Conservation (phyloP, 805 yeast genomes). For the Wickerhamomyces ciferrii region DNA sequence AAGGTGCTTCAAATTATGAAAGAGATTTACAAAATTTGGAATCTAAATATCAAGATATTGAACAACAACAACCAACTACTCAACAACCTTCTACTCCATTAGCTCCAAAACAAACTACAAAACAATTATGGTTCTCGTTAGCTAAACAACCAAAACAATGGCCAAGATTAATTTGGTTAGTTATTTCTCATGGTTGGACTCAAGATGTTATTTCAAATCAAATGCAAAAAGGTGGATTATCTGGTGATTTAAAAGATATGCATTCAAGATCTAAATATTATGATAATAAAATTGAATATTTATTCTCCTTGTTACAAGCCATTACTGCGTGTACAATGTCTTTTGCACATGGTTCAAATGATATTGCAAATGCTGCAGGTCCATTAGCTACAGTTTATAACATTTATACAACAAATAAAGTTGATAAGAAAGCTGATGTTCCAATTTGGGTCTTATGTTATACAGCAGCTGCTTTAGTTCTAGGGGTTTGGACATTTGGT, state of each 20-base stretch:
- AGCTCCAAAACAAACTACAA: slow-evolving; percentile 28
- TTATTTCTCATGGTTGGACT: slow-evolving; percentile 54
- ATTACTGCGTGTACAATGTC: slow-evolving; percentile 77
- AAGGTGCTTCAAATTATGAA: slow-evolving; percentile 12
- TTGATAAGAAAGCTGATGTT: slow-evolving; percentile 43
- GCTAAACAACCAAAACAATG: slow-evolving; percentile 45
- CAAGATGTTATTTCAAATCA: slow-evolving; percentile 57
- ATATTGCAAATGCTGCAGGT: slow-evolving; percentile 74
- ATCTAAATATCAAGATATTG: slow-evolving; percentile 8
- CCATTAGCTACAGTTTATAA: slow-evolving; percentile 64
- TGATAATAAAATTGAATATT: slow-evolving; percentile 64
- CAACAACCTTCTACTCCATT: slow-evolving; percentile 9
- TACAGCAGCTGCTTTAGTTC: slow-evolving; percentile 60
- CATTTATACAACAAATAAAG: slow-evolving; percentile 50
- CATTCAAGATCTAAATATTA: slow-evolving; percentile 59
- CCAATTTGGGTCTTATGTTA: slow-evolving; percentile 70
- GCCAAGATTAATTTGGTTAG: slow-evolving; percentile 45
- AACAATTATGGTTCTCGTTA: slow-evolving; percentile 31
- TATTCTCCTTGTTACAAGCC: slow-evolving; percentile 64
- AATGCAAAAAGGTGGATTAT: slow-evolving; percentile 31
- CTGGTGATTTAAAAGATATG: slow-evolving; percentile 43
- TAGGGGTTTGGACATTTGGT: slow-evolving; percentile 70
- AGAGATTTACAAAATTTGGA: slow-evolving; percentile 16
- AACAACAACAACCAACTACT: slow-evolving; percentile 1
- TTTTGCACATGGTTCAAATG: slow-evolving; percentile 80